Evolutionary conservation across 495 filamentous ascomycete genomes (phyloP).

Genomic region (Aspergillus saccharolyticus): DNA sequence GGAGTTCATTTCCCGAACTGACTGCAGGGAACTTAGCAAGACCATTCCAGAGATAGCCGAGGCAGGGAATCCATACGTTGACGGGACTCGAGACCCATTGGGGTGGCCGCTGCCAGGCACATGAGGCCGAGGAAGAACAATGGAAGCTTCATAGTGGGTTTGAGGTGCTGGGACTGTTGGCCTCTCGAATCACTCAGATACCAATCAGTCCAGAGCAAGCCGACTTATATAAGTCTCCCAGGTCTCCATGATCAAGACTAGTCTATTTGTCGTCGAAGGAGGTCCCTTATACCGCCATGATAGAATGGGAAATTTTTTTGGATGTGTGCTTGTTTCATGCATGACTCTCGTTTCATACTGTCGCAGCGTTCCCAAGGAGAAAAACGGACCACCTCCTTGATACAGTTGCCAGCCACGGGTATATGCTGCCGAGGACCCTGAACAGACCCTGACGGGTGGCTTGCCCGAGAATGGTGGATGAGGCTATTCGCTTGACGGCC

Average conservation of each 20-base stretch:
- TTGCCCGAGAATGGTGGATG: not conserved
- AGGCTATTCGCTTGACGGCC: not conserved
- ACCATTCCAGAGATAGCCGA: not conserved
- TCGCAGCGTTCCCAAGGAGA: not conserved
- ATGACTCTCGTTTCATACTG: not conserved
- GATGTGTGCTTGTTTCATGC: not conserved
- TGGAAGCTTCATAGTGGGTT: constrained; percentile 3
- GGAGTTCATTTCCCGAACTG: constrained; percentile 38
- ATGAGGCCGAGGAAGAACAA: constrained; percentile 8
- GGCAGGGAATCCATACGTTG: constrained; percentile 6
- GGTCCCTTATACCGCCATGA: not conserved
- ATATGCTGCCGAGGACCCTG: not conserved
- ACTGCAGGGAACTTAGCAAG: not conserved
- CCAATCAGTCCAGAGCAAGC: not conserved
- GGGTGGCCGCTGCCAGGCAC: constrained; percentile 13
- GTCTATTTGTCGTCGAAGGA: not conserved
- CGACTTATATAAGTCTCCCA: not conserved
- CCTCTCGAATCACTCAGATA: not conserved
- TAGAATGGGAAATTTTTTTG: not conserved
- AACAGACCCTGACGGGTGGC: not conserved
- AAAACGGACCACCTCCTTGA: not conserved
- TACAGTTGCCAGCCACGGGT: not conserved
- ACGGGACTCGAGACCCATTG: constrained; percentile 13
- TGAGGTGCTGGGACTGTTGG: not conserved
- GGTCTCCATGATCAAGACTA: not conserved